These are phyloP conservation scores for Thelonectria rubi DNA, from an alignment of 2,329 filamentous ascomycete genomes.

Conservation along the genomic window DNA sequence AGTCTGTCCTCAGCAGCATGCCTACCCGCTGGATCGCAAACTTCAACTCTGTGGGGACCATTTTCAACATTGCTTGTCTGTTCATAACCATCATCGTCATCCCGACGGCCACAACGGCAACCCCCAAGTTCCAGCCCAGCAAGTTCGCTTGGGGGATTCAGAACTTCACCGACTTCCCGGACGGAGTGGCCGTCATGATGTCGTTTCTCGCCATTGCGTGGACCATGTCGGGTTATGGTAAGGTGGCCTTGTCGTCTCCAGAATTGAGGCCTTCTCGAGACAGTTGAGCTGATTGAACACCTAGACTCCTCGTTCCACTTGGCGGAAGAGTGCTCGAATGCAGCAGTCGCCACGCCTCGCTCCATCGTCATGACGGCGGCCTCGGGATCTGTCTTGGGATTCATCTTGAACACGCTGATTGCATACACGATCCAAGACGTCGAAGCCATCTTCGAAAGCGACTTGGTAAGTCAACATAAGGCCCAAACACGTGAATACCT, in stretches of 20 bases:
- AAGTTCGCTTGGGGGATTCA: conserved; percentile 21
- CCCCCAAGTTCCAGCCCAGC: conserved; percentile 18
- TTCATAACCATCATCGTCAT: conserved; percentile 26
- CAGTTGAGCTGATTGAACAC: background rate
- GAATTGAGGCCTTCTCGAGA: background rate
- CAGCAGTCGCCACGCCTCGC: conserved; percentile 21
- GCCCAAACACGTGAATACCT: rapidly evolving
- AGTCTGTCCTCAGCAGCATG: conserved; percentile 23
- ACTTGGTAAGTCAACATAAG: conserved; percentile 2
- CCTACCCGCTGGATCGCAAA: conserved; percentile 26
- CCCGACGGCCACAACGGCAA: conserved; percentile 5
- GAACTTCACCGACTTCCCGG: conserved; percentile 26
- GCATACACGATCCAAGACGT: conserved; percentile 26
- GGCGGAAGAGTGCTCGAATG: conserved; percentile 26
- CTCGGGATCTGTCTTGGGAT: conserved; percentile 20
- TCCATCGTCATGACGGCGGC: conserved; percentile 26
- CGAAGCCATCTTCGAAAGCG: conserved; percentile 23
- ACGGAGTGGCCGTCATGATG: conserved; percentile 24
- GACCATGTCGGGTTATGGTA: conserved; percentile 29
- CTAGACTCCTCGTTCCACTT: conserved; percentile 25
- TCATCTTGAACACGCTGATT: conserved; percentile 20
- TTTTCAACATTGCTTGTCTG: conserved; percentile 22
- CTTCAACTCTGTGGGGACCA: conserved; percentile 22
- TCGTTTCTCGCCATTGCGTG: conserved; percentile 26
- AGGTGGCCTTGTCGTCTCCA: background rate